Evolutionary conservation across 1,284 basidiomycete genomes (phyloP).

Genomic region (Fistulinella staudtii): DNA sequence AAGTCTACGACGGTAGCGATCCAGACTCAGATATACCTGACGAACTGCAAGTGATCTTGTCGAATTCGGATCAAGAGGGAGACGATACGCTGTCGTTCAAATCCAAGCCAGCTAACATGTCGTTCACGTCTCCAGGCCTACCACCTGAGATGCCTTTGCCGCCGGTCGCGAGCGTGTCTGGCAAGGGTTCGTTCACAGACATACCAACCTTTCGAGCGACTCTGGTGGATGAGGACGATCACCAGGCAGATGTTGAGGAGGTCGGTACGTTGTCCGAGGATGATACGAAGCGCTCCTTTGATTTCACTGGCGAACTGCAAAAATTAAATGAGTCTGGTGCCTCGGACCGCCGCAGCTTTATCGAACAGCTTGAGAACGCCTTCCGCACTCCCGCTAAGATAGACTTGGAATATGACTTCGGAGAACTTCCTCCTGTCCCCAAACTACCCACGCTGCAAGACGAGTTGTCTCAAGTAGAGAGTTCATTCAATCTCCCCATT

Average conservation of each 20-base stretch:
- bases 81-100: conserved; percentile 45
- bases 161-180: conserved; percentile 12
- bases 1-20: conserved; percentile 49
- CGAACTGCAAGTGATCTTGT: conserved; percentile 65
- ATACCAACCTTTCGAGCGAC: conserved; percentile 45
- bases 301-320: conserved; percentile 79
- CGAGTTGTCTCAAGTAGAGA: conserved; percentile 25
- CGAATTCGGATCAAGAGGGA: conserved; percentile 41
- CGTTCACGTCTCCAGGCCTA: conserved; percentile 38
- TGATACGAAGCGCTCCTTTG: conserved; percentile 76
- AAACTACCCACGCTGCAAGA: conserved; percentile 24
- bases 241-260: conserved; percentile 47
- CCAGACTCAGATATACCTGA: conserved; percentile 74
- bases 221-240: conserved; percentile 43
- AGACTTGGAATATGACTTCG: conserved; percentile 49
- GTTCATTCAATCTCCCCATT: conserved; percentile 18
- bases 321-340: conserved; percentile 66
- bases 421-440: conserved; percentile 43
- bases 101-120: conserved; percentile 7
- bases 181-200: conserved; percentile 12
- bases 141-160: conserved; percentile 43
- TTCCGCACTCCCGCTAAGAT: conserved; percentile 71
- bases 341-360: conserved; percentile 70
- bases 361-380: conserved; percentile 76
- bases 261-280: conserved; percentile 42